Base-by-base conservation (phyloP, 1,284 basidiomycete genomes). In the Grifola frondosa region DNA sequence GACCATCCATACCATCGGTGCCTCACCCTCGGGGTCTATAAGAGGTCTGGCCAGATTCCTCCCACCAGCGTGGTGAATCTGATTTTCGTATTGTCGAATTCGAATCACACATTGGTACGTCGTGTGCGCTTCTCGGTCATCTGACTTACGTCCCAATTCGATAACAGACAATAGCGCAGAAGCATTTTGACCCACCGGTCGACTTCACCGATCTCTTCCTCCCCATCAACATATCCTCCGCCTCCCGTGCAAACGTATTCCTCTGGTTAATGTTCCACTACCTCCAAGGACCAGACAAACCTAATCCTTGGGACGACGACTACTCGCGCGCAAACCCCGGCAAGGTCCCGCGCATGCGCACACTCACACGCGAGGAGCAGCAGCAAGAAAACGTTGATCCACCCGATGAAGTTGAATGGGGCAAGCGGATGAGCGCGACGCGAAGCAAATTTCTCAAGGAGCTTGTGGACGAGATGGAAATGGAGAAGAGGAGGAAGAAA, bases 201-300 rank as follows among this genome's bases (percentile, higher is more conserved):
- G 89, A 89, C 61, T 85, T 92, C 50, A 70, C 90, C 30, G 89
- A 92, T 63, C 70, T 93, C 28, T 92, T 93, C 63, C 72, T 89
- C 36, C 85, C 88, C 36, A 76, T 78, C 58, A 80, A 79, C 38
- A 73, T 89, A 30, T 77, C 82, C 15, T 88, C 90, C 6, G 62
- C 64, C 5, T 81, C 85, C 48, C 82, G 90, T 28, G 88, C 86
- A 11, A 72, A 71, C 42, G 84, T 80, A 2, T 90, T 93, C 62
- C 63, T 80, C 20, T 75, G 73, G 68, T 64, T 78, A 38, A 63
- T 78, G 44, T 76, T 69, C 59, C 70, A 76, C 53, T 75, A 77
- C 51, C 65, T 77, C 44, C 71, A 75, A 52, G 64, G 64, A 15
- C 63, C 67, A 7, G 56, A 59, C 35, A 46, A 52, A 9, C 57